Evolutionary conservation across 1,284 basidiomycete genomes (phyloP).

Genomic region (Sporisorium scitamineum): DNA sequence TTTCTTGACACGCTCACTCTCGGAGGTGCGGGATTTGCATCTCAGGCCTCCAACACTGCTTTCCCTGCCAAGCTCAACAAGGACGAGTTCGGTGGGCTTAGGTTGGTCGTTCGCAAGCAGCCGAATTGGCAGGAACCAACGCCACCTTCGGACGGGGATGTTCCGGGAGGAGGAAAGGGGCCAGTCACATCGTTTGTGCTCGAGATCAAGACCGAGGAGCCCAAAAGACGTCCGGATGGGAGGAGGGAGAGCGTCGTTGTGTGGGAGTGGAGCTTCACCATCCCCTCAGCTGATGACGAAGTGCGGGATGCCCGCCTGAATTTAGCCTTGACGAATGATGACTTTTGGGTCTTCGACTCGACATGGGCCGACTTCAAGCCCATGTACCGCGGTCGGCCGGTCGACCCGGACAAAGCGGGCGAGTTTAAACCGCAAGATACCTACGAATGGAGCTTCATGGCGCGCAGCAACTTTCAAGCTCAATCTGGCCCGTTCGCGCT

Average conservation of each 20-base stretch:
- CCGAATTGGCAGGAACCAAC: conserved; percentile 18
- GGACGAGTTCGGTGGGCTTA: conserved; percentile 34
- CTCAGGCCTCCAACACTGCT: conserved; percentile 68
- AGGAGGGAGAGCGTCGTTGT: conserved; percentile 69
- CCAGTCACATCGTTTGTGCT: conserved; percentile 69
- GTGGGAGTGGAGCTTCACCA: conserved; percentile 71
- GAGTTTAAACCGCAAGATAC: conserved; percentile 44
- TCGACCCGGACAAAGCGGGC: conserved; percentile 48
- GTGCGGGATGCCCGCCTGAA: conserved; percentile 10
- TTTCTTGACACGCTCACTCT: conserved; percentile 71
- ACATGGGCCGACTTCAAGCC: conserved; percentile 70
- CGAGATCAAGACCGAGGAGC: conserved; percentile 70
- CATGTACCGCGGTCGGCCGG: conserved; percentile 71
- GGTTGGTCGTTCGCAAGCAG: conserved; percentile 40
- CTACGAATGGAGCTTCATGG: conserved; percentile 61
- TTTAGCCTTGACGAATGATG: conserved; percentile 20
- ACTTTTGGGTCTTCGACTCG: conserved; percentile 58
- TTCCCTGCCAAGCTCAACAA: conserved; percentile 40
- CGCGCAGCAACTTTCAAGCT: conserved; percentile 54
- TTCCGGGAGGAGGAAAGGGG: conserved; percentile 38
- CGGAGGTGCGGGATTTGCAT: conserved; percentile 73
- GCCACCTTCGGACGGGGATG: conserved; percentile 14
- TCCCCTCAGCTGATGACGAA: conserved; percentile 24
- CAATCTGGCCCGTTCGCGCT: conserved; percentile 53
- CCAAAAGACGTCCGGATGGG: conserved; percentile 67